phyloP scores from a whole-genome alignment of 2,329 filamentous ascomycete genomes.

The Neofusicoccum kwambonambiense region DNA sequence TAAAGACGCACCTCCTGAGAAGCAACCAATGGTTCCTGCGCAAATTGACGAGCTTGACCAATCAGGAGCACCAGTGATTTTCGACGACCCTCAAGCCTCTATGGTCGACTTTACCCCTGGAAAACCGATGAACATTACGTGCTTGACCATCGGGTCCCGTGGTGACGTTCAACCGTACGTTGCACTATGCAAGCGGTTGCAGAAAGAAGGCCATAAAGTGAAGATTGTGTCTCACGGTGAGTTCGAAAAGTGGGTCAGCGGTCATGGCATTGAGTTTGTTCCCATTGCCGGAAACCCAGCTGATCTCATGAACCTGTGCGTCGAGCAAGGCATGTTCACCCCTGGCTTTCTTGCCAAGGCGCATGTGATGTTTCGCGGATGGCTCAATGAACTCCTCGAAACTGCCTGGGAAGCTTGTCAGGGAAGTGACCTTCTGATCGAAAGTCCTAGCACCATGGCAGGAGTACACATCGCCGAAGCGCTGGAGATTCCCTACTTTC shows the following conservation, averaged over 20 bases:
- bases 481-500: slow-evolving; percentile 89
- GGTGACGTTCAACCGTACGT: slow-evolving; percentile 98
- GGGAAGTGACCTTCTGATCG: slow-evolving; percentile 84
- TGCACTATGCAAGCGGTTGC: slow-evolving; percentile 84
- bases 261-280: slow-evolving; percentile 91
- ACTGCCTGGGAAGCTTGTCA: slow-evolving; percentile 84
- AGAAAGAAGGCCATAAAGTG: slow-evolving; percentile 81
- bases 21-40: slow-evolving; percentile 30
- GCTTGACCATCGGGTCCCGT: slow-evolving; percentile 90
- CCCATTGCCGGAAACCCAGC: slow-evolving; percentile 87
- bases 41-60: slow-evolving; percentile 21
- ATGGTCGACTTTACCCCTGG: slow-evolving; percentile 88
- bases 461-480: slow-evolving; percentile 97
- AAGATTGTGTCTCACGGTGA: slow-evolving; percentile 90
- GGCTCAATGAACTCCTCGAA: slow-evolving; percentile 83
- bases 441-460: slow-evolving; percentile 94
- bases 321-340: slow-evolving; percentile 97
- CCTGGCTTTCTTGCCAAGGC: slow-evolving; percentile 86
- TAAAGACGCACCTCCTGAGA: slow-evolving; percentile 42
- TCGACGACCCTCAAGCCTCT: slow-evolving; percentile 85
- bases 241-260: slow-evolving; percentile 83
- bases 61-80: slow-evolving; percentile 62
- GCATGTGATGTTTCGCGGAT: slow-evolving; percentile 72
- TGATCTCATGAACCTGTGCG: slow-evolving; percentile 92
- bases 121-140: slow-evolving; percentile 78